Percentiles rank a stretch among this genome's conserved stretches.
These are phyloP conservation scores for Globisporangium radiosum DNA, from an alignment of 352 stramenopile species.

Conservation along the genomic window DNA sequence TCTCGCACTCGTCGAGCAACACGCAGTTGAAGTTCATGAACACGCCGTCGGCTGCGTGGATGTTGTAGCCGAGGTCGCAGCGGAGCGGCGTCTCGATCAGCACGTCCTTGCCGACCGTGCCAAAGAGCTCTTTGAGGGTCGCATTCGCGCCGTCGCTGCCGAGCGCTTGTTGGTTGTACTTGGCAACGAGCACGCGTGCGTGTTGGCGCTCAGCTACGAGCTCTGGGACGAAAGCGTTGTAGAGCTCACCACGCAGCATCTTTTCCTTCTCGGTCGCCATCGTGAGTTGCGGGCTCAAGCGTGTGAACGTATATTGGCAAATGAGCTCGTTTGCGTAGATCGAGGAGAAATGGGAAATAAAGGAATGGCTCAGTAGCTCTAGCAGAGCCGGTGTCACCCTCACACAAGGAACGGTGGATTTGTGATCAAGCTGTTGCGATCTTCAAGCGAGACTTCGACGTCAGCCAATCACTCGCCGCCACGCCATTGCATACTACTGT, in stretches of 20 bases:
- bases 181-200: constrained; percentile 24
- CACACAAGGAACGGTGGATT: too few relatives aligned
- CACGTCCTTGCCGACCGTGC: constrained; percentile 27
- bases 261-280: constrained; percentile 41
- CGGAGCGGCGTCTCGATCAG: constrained; percentile 78
- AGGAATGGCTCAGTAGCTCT: background rate
- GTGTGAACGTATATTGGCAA: background rate
- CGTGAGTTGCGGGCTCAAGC: background rate
- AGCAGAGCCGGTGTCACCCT: too few relatives aligned
- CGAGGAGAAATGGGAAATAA: background rate
- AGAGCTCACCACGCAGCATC: constrained; percentile 53
- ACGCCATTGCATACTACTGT: background rate
- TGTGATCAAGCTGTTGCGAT: too few relatives aligned
- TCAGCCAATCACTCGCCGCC: background rate
- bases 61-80: constrained; percentile 85
- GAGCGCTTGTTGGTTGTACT: constrained; percentile 34
- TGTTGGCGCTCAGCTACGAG: constrained; percentile 34
- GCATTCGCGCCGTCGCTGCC: constrained; percentile 18
- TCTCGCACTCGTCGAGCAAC: constrained; percentile 69
- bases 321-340: background rate
- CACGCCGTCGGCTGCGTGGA: constrained; percentile 56
- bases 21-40: constrained; percentile 88
- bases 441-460: too few relatives aligned
- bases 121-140: constrained; percentile 32
- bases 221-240: constrained; percentile 24